phyloP scores from a whole-genome alignment of 164 flowering plant genomes.

The Cinnamomum micranthum region DNA sequence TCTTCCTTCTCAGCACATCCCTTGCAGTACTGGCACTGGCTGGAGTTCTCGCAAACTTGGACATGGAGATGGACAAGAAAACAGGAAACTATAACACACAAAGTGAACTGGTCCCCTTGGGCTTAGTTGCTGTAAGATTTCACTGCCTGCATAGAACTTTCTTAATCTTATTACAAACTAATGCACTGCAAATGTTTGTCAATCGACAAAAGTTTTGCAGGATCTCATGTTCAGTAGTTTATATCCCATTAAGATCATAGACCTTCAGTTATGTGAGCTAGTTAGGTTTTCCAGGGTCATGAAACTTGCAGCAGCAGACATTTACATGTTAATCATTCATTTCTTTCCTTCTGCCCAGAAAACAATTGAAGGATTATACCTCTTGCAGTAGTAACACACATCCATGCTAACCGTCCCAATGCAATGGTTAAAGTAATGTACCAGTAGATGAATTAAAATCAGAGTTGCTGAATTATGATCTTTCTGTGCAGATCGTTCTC shows the following conservation, averaged over 20 bases:
- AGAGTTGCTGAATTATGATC: neutral
- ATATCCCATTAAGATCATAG: neutral
- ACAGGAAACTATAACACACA: slow-evolving; percentile 34
- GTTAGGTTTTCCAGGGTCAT: too few relatives aligned
- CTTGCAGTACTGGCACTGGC: slow-evolving; percentile 44
- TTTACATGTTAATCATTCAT: too few relatives aligned
- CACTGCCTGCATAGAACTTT: neutral
- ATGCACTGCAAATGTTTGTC: neutral
- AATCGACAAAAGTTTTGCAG: neutral
- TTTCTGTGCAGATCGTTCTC: slow-evolving; percentile 37
- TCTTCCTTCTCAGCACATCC: slow-evolving; percentile 38
- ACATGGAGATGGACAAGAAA: slow-evolving; percentile 48
- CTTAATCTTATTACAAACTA: neutral
- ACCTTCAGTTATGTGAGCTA: neutral
- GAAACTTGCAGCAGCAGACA: too few relatives aligned
- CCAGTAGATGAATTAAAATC: too few relatives aligned
- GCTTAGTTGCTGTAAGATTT: slow-evolving; percentile 22
- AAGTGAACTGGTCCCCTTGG: slow-evolving; percentile 50
- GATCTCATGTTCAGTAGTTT: neutral
- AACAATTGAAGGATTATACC: too few relatives aligned
- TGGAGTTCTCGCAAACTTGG: slow-evolving; percentile 48
- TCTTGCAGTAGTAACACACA: too few relatives aligned
- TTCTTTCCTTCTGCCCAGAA: too few relatives aligned
- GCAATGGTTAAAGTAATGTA: too few relatives aligned
- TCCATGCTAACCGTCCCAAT: too few relatives aligned